Percentiles rank a stretch among this genome's conserved stretches.
These are phyloP conservation scores for Graphium sp. DNA, from an alignment of 2,329 filamentous ascomycete species.

Conservation along the genomic window DNA sequence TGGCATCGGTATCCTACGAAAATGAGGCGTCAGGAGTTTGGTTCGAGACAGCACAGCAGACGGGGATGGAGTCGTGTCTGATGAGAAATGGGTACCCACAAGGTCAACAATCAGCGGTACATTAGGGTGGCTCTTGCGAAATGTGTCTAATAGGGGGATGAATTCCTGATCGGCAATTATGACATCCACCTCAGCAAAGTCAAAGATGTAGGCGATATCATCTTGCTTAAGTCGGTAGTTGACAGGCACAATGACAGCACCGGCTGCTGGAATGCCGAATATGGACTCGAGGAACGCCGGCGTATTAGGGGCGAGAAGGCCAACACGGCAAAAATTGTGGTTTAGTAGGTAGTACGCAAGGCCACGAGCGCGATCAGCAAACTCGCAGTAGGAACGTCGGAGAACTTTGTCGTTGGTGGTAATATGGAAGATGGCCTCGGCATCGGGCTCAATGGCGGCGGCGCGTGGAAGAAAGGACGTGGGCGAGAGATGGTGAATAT, in stretches of 20 bases:
- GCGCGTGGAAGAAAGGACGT: conserved; percentile 78
- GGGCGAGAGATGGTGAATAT: conserved; percentile 68
- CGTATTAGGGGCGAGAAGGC: conserved; percentile 81
- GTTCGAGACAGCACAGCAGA: not conserved
- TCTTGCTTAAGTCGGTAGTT: conserved; percentile 56
- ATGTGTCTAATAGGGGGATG: conserved; percentile 49
- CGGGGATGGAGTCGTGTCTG: not conserved
- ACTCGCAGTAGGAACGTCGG: conserved; percentile 61
- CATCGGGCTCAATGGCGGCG: conserved; percentile 73
- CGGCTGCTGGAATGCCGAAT: conserved; percentile 72
- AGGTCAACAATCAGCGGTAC: conserved; percentile 62
- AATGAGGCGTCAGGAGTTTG: conserved; percentile 1
- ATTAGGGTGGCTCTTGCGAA: conserved; percentile 38
- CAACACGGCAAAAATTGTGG: conserved; percentile 58
- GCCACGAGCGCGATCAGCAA: conserved; percentile 73
- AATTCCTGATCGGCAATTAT: conserved; percentile 83
- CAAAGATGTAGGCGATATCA: conserved; percentile 82
- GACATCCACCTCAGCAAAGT: conserved; percentile 69
- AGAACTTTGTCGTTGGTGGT: conserved; percentile 62
- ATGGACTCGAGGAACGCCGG: conserved; percentile 86
- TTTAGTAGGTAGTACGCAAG: conserved; percentile 76
- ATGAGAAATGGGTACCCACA: conserved; percentile 13
- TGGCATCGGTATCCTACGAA: conserved; percentile 59
- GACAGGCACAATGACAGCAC: conserved; percentile 55
- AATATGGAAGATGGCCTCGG: conserved; percentile 70